Base-by-base conservation (phyloP, 768 basidiomycete genomes). In the Brasilioporus rufonigricans region DNA sequence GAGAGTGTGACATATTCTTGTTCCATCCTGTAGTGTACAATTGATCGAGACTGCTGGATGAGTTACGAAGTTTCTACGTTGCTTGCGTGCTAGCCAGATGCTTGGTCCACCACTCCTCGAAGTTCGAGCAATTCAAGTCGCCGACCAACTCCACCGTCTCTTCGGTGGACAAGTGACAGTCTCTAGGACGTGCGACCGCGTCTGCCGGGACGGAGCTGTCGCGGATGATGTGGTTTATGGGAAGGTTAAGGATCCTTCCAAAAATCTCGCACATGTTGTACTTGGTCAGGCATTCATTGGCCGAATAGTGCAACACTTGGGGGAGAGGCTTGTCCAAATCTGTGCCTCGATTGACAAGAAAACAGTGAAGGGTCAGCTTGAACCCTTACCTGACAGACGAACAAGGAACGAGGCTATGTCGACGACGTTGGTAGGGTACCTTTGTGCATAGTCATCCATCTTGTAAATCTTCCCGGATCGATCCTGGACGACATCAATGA, bases 381-480 rank as follows among this genome's bases (percentile, higher is more conserved):
- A 31, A 10, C 9, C 71, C 80, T 46, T 57, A 93, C 92, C 78
- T 23, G 83, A 76, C 4, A 96, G 76, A 36, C 89, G 85, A 40
- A 86, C 85, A 31, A 98, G 77, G 64, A 96, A 95, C 21, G 82
- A 76, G 2, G 89, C 93, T 50, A 98, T 87, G 65, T 98, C 95
- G 31, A 86, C 64, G 12, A 92, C 86, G 63, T 93, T 93, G 24
- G 96, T 98, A 0, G 96, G 96, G 73, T 89, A 96, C 27, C 96
- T 81, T 18, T 87, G 91, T 24, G 92, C 93, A 67, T 86, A 96
- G 69, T 96, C 87, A 67, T 99, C 96, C 96, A 98, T 98, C 70
- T 86, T 92, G 76, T 94, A 94, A 33, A 74, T 75, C 73, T 94
- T 94, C 3, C 90, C 91, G 6, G 87, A 89, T 61, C 89, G 90